Evolutionary conservation across 441 rosid species (phyloP), one percentile per base, ranked within the genome.

Genomic region (Metrosideros polymorpha): DNA sequence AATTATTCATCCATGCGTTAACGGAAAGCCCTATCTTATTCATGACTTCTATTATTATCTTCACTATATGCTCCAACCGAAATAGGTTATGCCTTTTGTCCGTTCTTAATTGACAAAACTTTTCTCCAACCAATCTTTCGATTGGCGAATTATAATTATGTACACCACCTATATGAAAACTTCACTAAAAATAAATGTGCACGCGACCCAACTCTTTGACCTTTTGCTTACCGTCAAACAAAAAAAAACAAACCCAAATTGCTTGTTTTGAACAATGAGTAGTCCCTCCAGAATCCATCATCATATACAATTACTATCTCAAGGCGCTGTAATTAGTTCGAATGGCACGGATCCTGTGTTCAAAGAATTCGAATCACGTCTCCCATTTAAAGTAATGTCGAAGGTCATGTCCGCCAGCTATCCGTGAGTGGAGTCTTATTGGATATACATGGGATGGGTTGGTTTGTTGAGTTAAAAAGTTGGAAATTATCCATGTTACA

Each of bases 171-270:
- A 15, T 15, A 15, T 29, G 22, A 61, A 61, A 61, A 61, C 7
- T 29, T 17, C 39, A 15, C 18, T 56, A 56, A 24, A 9, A 54
- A 24, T 13, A 22, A 22, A 54, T 22, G 57, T 29, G 39, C 24
- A 4, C 3, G 22, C 0, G 22, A 7, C 24, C 6, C 39, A 18
- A 61, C 12, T 61, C 3, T 6, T 61, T 15, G 71, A 1, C 71
- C 22, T 59, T 29, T 14, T 0, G 5, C 6, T 59, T 3, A 59
- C 22, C 18, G 6, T 22, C 71, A 7, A 59, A 59, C 10, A 59
- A 7, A 59, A 3, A 6, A 1, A 15, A 7, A n/a, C 12, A 12
- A 1, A 0, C 2, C 7, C 1, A 9, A n/a, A 57, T 57, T 13
- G 35, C 5, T 13, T n/a, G 66, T n/a, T 12, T 57, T n/a, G 32